Conservation (phyloP, 179 eudicot species). For the Monotropa hypopitys region DNA sequence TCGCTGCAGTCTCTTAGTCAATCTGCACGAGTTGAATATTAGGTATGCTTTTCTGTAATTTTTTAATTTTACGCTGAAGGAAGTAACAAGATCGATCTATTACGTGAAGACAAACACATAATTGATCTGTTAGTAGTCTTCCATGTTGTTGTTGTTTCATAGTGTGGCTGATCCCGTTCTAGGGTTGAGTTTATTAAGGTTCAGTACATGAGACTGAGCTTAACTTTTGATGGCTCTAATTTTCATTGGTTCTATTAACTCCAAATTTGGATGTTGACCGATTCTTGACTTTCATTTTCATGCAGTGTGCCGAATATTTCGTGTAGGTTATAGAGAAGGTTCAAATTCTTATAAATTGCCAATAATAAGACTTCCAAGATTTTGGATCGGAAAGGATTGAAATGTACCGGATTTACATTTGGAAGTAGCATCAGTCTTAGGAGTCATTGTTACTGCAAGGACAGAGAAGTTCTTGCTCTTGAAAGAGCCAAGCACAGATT, state of each 20-base stretch:
- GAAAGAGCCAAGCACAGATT: not conserved
- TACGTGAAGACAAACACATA: not conserved
- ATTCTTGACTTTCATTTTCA: not conserved
- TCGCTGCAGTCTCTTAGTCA: conserved; percentile 29
- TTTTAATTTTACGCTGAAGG: not conserved
- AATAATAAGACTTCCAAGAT: not conserved
- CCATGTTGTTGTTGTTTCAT: not conserved
- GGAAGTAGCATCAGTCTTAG: not conserved
- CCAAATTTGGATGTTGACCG: not conserved
- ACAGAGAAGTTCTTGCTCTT: too few species aligned
- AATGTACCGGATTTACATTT: not conserved
- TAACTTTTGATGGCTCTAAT: not conserved
- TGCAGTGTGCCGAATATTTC: not conserved
- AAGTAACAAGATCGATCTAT: not conserved
- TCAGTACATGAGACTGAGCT: not conserved
- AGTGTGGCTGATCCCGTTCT: not conserved
- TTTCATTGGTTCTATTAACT: not conserved
- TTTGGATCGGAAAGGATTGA: not conserved
- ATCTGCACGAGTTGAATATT: conserved; percentile 32
- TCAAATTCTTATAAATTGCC: not conserved
- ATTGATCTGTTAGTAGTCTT: not conserved
- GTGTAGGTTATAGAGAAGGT: not conserved
- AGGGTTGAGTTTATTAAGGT: not conserved
- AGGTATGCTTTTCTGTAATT: conserved; percentile 30
- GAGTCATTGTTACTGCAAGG: not conserved